Evolutionary conservation across 768 basidiomycete genomes (phyloP).

Genomic region (Trametes coccinea): DNA sequence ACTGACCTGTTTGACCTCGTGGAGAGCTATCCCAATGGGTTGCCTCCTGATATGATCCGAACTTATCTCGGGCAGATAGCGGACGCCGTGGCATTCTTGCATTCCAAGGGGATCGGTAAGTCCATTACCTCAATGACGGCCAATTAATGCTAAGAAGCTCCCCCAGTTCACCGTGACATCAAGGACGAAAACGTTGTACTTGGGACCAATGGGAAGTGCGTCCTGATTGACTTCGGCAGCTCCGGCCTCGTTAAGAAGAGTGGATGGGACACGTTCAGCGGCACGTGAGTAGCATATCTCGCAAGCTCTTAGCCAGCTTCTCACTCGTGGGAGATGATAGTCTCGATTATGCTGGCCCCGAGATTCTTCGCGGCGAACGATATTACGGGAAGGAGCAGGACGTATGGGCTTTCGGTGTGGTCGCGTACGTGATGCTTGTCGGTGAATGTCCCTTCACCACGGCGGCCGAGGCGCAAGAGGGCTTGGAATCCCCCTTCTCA

Average conservation of each 20-base stretch:
- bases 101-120: conserved; percentile 88
- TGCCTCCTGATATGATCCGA: conserved; percentile 71
- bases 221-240: conserved; percentile 97
- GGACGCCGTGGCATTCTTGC: conserved; percentile 87
- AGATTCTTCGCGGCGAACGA: conserved; percentile 91
- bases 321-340: conserved; percentile 41
- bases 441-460: conserved; percentile 93
- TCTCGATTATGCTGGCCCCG: conserved; percentile 93
- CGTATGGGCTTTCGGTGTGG: conserved; percentile 97
- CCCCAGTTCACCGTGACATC: conserved; percentile 89
- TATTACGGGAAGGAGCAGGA: conserved; percentile 98
- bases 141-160: not conserved
- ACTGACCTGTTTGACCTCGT: conserved; percentile 96
- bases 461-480: conserved; percentile 87
- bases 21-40: conserved; percentile 82
- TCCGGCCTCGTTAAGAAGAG: conserved; percentile 80
- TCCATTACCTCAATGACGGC: not conserved
- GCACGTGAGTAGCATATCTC: conserved; percentile 64
- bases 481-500: conserved; percentile 73
- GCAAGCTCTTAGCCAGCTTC: conserved; percentile 10
- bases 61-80: conserved; percentile 92
- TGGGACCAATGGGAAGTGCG: conserved; percentile 76
- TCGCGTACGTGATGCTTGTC: conserved; percentile 90
- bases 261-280: conserved; percentile 92
- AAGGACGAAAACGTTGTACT: conserved; percentile 97